A percentile compares a stretch with the other conserved stretches of the same genome.
phyloP scores from a whole-genome alignment of 176 grass and related monocot genomes.

The Oryza australiensis region DNA sequence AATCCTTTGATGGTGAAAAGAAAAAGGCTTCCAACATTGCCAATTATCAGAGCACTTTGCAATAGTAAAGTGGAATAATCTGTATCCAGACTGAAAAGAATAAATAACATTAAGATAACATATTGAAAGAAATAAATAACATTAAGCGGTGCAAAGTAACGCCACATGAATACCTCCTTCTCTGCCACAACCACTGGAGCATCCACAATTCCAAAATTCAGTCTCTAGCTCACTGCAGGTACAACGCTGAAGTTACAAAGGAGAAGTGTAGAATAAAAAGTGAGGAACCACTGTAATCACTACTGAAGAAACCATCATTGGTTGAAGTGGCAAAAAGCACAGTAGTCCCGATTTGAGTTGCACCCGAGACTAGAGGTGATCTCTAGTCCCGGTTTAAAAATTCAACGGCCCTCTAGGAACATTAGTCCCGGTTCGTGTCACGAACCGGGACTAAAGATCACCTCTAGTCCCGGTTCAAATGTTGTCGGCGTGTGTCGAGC shows the following conservation, averaged over 20 bases:
- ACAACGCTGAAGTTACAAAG: background rate
- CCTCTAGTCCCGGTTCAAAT: no score
- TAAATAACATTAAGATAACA: background rate
- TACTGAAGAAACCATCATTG: no score
- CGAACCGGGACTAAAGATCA: no score
- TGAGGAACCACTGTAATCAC: background rate
- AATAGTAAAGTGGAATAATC: background rate
- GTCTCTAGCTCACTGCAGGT: background rate
- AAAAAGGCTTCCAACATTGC: background rate
- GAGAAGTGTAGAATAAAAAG: background rate
- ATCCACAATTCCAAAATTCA: constrained; percentile 24
- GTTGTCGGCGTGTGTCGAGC: no score
- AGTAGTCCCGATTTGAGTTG: no score
- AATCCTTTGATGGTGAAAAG: background rate
- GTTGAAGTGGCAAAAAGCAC: no score
- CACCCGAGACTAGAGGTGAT: no score
- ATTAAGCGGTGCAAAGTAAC: constrained; percentile 3
- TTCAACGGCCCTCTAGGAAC: no score
- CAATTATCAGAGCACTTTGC: no score
- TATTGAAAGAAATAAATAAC: background rate
- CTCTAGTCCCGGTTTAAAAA: no score
- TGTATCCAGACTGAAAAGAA: background rate
- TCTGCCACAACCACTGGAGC: constrained; percentile 24
- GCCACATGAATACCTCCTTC: constrained; percentile 4
- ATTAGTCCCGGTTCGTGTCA: no score